Evolutionary conservation across 768 basidiomycete species (phyloP).

Genomic region (Erythrobasidium yunnanense): DNA sequence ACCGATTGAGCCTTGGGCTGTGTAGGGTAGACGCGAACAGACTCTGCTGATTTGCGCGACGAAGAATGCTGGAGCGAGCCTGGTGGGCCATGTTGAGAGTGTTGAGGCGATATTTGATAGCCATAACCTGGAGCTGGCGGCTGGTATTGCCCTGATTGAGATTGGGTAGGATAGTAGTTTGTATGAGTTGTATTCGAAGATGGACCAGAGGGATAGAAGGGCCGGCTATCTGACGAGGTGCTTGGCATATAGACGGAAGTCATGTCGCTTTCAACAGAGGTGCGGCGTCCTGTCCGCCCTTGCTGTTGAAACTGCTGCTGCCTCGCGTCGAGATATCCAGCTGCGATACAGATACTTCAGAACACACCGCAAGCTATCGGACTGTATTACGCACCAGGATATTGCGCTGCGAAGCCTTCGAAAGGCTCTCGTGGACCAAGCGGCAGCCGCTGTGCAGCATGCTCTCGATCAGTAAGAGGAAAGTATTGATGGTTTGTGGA

Average conservation of each 20-base stretch:
- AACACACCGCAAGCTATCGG: neutral
- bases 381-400: neutral
- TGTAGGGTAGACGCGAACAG: constrained; percentile 30
- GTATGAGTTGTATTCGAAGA: constrained; percentile 12
- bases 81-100: neutral
- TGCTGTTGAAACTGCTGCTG: neutral
- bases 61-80: constrained; percentile 1
- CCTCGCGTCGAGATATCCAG: neutral
- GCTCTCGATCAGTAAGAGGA: neutral
- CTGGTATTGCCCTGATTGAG: too few relatives aligned
- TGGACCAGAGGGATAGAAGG: constrained; percentile 4
- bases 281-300: neutral
- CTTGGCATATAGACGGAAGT: constrained; percentile 15
- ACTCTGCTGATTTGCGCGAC: constrained; percentile 32
- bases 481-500: neutral
- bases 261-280: constrained; percentile 15
- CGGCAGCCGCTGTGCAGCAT: neutral
- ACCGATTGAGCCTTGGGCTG: constrained; percentile 18
- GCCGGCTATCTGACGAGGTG: constrained; percentile 10
- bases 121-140: too few relatives aligned
- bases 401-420: neutral
- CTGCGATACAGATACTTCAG: neutral
- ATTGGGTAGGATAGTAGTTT: neutral
- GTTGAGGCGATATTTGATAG: too few relatives aligned
- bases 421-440: neutral